Conservation (phyloP, 257 asterid species). For the Paulownia fortunei region DNA sequence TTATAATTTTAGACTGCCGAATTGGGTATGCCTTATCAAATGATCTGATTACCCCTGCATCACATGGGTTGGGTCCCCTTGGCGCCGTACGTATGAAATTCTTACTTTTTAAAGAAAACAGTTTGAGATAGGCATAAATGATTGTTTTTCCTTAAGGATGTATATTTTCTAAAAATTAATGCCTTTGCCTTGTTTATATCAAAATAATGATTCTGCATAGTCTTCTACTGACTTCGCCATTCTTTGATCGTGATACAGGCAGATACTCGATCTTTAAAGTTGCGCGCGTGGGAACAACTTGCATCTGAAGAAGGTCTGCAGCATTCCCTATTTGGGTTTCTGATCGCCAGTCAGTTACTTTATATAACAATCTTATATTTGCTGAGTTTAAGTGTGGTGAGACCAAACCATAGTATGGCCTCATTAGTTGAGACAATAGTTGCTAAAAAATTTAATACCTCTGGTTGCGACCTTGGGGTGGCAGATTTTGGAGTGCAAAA, state of each 20-base stretch:
- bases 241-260: constrained; percentile 55
- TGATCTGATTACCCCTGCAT: constrained; percentile 2
- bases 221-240: constrained; percentile 17
- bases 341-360: constrained; percentile 2
- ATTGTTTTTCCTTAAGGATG: background rate
- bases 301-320: constrained; percentile 86
- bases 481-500: background rate
- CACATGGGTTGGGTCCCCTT: background rate
- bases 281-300: constrained; percentile 90
- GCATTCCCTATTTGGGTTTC: constrained; percentile 11
- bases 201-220: background rate
- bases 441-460: constrained; percentile 5
- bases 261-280: constrained; percentile 71
- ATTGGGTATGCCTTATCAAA: background rate
- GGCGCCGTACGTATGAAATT: background rate
- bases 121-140: background rate
- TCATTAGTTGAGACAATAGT: constrained; percentile 22
- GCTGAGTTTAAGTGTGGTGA: background rate
- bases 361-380: constrained; percentile 7
- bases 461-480: constrained; percentile 10
- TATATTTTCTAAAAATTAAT: background rate
- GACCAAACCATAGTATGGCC: background rate
- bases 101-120: background rate
- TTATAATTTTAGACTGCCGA: constrained; percentile 5
- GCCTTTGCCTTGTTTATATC: background rate